Conservation (phyloP, 2,329 filamentous ascomycete species). For the Hortaea sp. region DNA sequence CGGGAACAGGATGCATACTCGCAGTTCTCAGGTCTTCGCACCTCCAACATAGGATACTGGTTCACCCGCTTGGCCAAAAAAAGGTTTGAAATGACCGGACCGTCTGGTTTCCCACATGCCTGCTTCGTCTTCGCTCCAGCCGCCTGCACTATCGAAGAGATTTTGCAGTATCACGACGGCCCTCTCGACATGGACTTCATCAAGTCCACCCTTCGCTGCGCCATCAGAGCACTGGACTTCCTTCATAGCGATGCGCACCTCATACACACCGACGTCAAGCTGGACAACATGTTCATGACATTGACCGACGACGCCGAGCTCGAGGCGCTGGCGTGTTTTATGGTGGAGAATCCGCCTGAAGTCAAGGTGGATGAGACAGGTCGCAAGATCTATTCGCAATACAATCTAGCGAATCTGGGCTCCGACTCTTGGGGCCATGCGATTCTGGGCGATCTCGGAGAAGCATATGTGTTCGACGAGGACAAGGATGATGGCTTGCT, state of each 20-base stretch:
- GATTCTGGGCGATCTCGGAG: background rate
- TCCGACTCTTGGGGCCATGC: background rate
- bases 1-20: background rate
- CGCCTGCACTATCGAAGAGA: background rate
- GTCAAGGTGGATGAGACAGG: background rate
- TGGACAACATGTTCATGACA: background rate
- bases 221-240: constrained; percentile 1
- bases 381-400: background rate
- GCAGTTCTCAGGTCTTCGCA: background rate
- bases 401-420: background rate
- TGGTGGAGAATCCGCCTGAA: background rate
- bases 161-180: background rate
- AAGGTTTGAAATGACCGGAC: background rate
- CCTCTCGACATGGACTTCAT: background rate
- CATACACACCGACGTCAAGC: constrained; percentile 2
- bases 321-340: background rate
- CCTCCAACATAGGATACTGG: background rate
- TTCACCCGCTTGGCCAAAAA: background rate
- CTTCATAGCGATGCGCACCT: constrained; percentile 1
- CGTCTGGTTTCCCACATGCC: background rate
- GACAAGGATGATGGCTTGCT: background rate
- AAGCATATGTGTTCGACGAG: background rate
- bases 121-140: background rate
- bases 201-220: background rate
- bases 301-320: background rate